phyloP scores from a whole-genome alignment of 2,329 filamentous ascomycete species.

The Botryotinia calthae region DNA sequence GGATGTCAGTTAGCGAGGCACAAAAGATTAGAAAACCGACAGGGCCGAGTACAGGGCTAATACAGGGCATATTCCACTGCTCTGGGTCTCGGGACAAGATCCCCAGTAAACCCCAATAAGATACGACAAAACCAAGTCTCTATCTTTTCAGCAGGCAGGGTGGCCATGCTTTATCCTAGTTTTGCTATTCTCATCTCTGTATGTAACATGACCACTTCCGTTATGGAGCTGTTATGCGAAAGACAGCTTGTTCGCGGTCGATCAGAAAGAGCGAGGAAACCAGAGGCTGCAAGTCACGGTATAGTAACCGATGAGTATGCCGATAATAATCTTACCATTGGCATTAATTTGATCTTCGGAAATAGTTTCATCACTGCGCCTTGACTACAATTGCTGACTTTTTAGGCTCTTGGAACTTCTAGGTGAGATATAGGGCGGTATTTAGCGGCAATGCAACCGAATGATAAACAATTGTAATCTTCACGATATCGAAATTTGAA shows the following conservation, averaged over 20 bases:
- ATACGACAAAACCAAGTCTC: neutral
- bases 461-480: neutral
- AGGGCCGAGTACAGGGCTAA: constrained; percentile 3
- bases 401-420: constrained; percentile 1
- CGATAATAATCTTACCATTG: neutral
- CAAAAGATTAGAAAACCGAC: neutral
- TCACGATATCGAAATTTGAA: neutral
- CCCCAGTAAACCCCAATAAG: constrained; percentile 1
- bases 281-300: neutral
- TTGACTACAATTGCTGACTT: constrained; percentile 8
- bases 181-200: neutral
- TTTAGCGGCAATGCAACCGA: neutral
- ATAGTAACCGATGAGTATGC: neutral
- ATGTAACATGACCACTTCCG: constrained; percentile 3
- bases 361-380: neutral
- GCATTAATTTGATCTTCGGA: neutral
- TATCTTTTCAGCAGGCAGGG: neutral
- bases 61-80: constrained; percentile 5
- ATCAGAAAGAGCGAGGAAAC: neutral
- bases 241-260: neutral
- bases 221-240: neutral
- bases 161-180: constrained; percentile 9
- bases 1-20: constrained; percentile 6
- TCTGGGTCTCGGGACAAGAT: constrained; percentile 18
- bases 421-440: constrained; percentile 13